These are phyloP conservation scores for Coix lacrymajobi DNA, from an alignment of 176 grass and related monocot species.

Conservation along the genomic window DNA sequence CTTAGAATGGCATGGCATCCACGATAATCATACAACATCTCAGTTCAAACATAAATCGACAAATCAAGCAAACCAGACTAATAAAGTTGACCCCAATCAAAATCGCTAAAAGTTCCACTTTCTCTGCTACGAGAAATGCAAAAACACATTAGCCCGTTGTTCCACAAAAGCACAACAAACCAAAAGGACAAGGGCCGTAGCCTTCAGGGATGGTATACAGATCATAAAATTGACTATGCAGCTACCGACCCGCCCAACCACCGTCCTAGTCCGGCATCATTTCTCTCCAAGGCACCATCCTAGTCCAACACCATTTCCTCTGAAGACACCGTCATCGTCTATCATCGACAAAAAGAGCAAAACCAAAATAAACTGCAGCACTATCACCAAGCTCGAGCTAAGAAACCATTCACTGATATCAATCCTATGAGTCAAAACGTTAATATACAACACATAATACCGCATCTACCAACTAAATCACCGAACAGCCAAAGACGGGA, in stretches of 20 bases:
- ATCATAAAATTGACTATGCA: conserved; percentile 28
- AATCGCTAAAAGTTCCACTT: background rate
- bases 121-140: background rate
- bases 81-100: background rate
- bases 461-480: conserved; percentile 32
- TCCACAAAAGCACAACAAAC: conserved; percentile 5
- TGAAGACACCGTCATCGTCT: background rate
- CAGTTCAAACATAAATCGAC: background rate
- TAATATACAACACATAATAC: conserved; percentile 20
- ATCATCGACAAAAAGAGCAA: background rate
- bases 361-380: background rate
- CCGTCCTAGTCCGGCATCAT: conserved; percentile 11
- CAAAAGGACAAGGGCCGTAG: conserved; percentile 7
- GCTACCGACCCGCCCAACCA: conserved; percentile 36
- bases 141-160: background rate
- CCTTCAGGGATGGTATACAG: conserved; percentile 12
- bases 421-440: conserved; percentile 21
- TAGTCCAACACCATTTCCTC: background rate
- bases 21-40: background rate
- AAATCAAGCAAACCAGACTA: background rate
- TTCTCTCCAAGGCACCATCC: background rate
- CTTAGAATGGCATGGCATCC: background rate
- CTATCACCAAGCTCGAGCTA: background rate
- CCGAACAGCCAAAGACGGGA: background rate
- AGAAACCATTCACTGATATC: background rate